Evolutionary conservation across 805 yeast species (phyloP).

Genomic region (Kuraishia cidri): DNA sequence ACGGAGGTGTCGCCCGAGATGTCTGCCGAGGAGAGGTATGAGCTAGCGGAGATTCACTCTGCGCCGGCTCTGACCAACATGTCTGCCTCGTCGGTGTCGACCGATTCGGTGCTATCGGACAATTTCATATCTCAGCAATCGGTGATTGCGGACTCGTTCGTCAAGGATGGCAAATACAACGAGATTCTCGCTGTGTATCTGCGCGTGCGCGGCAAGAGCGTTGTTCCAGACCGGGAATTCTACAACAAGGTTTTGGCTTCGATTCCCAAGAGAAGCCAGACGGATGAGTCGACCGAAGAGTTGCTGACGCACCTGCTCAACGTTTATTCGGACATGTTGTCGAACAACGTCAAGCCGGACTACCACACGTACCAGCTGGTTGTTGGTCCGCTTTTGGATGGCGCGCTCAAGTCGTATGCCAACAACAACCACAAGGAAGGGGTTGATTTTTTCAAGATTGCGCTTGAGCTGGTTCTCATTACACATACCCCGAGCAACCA

Average conservation of each 20-base stretch:
- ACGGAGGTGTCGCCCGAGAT: too few relatives aligned
- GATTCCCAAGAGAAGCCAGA: constrained; percentile 37
- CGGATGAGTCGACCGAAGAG: constrained; percentile 46
- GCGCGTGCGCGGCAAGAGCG: constrained; percentile 19
- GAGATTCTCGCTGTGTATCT: constrained; percentile 22
- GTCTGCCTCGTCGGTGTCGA: too few relatives aligned
- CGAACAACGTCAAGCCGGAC: constrained; percentile 46
- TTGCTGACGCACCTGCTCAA: constrained; percentile 54
- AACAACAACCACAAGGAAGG: constrained; percentile 28
- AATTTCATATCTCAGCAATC: too few relatives aligned
- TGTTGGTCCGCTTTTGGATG: constrained; percentile 39
- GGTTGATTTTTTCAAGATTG: constrained; percentile 38
- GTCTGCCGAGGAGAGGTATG: too few relatives aligned
- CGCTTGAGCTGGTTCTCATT: constrained; percentile 31
- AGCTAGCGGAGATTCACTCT: too few relatives aligned
- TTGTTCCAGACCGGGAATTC: constrained; percentile 39
- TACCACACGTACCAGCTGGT: constrained; percentile 42
- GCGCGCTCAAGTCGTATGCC: constrained; percentile 31
- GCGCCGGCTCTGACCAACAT: too few relatives aligned
- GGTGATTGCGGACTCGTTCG: too few relatives aligned
- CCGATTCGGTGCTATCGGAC: too few relatives aligned
- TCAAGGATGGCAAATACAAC: constrained; percentile 14
- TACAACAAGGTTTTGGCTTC: constrained; percentile 51
- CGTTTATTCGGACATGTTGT: constrained; percentile 59
- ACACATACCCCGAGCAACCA: constrained; percentile 6